phyloP scores from a whole-genome alignment of 2,329 filamentous ascomycete genomes.

The Diaporthe velutina region DNA sequence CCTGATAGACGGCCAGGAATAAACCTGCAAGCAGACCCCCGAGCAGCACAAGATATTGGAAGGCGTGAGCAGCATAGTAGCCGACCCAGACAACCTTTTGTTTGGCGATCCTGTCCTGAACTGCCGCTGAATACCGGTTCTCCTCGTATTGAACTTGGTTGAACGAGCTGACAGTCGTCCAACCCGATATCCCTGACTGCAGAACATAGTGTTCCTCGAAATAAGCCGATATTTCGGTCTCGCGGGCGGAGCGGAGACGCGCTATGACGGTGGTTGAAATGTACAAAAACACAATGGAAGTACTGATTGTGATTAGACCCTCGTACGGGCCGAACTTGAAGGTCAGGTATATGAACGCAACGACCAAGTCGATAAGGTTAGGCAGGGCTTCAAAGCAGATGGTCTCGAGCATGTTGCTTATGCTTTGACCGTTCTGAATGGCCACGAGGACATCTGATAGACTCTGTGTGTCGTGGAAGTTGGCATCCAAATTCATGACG shows the following conservation, averaged over 20 bases:
- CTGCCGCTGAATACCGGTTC: constrained; percentile 64
- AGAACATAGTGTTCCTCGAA: constrained; percentile 69
- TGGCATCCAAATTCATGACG: constrained; percentile 71
- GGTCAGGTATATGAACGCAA: constrained; percentile 72
- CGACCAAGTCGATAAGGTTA: constrained; percentile 70
- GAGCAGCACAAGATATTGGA: constrained; percentile 74
- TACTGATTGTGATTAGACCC: constrained; percentile 72
- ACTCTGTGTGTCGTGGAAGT: constrained; percentile 73
- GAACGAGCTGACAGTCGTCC: constrained; percentile 71
- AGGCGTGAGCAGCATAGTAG: constrained; percentile 65
- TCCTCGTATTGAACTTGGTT: constrained; percentile 71
- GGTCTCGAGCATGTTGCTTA: constrained; percentile 69
- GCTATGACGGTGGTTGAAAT: constrained; percentile 66
- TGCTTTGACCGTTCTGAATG: constrained; percentile 65
- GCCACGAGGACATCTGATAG: constrained; percentile 70
- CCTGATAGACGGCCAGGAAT: constrained; percentile 73
- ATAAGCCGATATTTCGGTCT: constrained; percentile 64
- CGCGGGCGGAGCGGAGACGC: constrained; percentile 61
- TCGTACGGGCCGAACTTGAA: constrained; percentile 71
- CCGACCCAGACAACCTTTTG: constrained; percentile 56
- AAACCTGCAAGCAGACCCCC: constrained; percentile 76
- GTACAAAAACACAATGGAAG: constrained; percentile 68
- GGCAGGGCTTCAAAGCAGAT: constrained; percentile 70
- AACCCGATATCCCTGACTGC: constrained; percentile 68
- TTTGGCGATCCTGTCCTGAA: constrained; percentile 55